Base-by-base conservation (phyloP, 225 moss, liverwort and hornwort species). In the Pleurozium schreberi region DNA sequence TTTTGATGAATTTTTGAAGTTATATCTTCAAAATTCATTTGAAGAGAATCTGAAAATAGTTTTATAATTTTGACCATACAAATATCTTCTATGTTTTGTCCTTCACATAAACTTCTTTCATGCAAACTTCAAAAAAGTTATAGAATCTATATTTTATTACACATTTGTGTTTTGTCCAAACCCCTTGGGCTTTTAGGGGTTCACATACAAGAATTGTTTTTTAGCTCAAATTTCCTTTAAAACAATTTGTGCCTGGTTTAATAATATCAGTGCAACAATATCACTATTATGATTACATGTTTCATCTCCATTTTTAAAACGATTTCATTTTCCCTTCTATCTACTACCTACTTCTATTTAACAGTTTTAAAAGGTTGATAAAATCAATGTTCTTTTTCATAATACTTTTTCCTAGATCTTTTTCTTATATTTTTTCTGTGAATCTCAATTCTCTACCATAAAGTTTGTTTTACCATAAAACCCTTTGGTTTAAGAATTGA, bases 231-330 rank as follows among this genome's bases (percentile, higher is more conserved):
- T n/a, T 23, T n/a, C 4, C 27, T 1, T 4, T 9, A 27, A 27
- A 2, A 18, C 30, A 30, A 0, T 10, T 30, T 8, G 6, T 6
- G 30, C 2, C 30, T 2, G 3, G 0, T 47, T 74, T 30, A 18
- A 2, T 2, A 1, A 16, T 74, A 0, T 6, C n/a, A n/a, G n/a
- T 47, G 10, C 6, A 11, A 30, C 2, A 47, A 47, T 47, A 47
- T 30, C 16, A 18, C 10, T 5, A 4, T 74, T 47, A 30, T 10
- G 3, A 74, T 47, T 74, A 11, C 6, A 27, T 71, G 27, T 43
- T 71, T 71, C 4, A 9, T 42, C 16, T 27, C 8, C 3, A 43
- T 26, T 43, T 45, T 15, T 27, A 2, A 71, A 27, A 17, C 1
- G 3, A 73, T 45, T 27, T 43, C 1, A 16, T 3, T 71, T 26